Conservation (phyloP, 805 yeast species). For the Kodamaea neixiangensis region DNA sequence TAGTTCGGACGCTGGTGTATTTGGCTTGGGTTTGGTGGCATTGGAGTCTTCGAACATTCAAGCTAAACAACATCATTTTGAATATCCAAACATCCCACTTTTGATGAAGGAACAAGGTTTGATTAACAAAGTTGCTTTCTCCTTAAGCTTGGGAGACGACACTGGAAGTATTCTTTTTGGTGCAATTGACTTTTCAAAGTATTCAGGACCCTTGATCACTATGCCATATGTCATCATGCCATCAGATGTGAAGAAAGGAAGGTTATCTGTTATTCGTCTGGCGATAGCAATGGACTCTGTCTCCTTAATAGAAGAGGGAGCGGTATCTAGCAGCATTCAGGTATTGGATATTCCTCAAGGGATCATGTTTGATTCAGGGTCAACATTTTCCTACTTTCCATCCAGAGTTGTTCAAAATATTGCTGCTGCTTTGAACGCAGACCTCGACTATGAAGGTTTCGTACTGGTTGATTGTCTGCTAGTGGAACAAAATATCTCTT, state of each 20-base stretch:
- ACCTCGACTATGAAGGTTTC: background rate
- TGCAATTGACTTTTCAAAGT: conserved; percentile 30
- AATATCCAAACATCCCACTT: conserved; percentile 45
- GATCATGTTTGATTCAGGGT: conserved; percentile 11
- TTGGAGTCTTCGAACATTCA: background rate
- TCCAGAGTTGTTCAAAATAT: background rate
- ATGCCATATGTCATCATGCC: conserved; percentile 18
- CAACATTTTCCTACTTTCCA: conserved; percentile 10
- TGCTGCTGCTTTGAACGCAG: background rate
- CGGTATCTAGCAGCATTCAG: background rate
- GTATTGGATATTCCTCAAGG: background rate
- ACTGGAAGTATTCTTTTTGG: conserved; percentile 32
- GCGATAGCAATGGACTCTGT: conserved; percentile 1
- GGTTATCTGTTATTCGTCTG: background rate
- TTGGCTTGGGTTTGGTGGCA: conserved; percentile 1
- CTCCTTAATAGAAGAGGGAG: background rate
- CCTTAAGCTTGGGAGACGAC: conserved; percentile 29
- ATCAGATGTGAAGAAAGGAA: background rate
- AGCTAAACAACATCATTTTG: conserved; percentile 6
- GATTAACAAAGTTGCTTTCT: conserved; percentile 24
- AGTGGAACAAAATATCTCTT: background rate
- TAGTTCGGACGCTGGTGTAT: conserved; percentile 18
- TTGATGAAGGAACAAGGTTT: conserved; percentile 28
- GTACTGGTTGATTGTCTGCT: background rate
- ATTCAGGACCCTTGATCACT: conserved; percentile 20